These are phyloP conservation scores for Tolypocladium nubicola DNA, from an alignment of 2,329 filamentous ascomycete genomes.

Conservation along the genomic window DNA sequence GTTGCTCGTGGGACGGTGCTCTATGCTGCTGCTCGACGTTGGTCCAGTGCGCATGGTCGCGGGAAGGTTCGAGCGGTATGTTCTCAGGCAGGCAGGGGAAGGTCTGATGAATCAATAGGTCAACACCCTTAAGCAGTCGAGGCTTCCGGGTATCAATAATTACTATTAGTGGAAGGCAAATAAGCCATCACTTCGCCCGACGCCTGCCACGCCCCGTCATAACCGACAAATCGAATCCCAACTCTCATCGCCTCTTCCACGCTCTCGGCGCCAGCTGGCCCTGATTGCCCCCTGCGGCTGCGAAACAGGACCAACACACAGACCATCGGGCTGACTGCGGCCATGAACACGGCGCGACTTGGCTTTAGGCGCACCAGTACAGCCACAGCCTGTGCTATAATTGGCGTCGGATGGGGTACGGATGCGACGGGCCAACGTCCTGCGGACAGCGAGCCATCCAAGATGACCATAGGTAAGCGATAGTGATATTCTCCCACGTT, in stretches of 20 bases:
- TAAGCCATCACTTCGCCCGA: neutral
- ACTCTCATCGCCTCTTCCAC: neutral
- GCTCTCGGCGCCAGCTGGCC: neutral
- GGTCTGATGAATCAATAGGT: neutral
- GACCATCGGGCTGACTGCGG: neutral
- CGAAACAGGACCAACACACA: neutral
- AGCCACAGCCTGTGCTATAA: neutral
- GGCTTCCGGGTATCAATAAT: neutral
- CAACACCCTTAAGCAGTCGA: neutral
- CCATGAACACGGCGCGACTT: neutral
- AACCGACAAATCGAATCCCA: neutral
- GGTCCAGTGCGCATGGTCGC: neutral
- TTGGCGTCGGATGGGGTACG: neutral
- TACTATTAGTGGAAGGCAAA: neutral
- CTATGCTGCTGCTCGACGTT: neutral
- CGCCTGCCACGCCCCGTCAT: neutral
- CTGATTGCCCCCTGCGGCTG: neutral
- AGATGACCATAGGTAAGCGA: too few species aligned
- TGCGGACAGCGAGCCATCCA: too few species aligned
- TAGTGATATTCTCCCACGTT: too few species aligned
- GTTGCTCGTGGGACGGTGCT: neutral
- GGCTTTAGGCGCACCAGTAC: neutral
- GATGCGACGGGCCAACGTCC: neutral
- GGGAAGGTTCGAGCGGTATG: neutral
- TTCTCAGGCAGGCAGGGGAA: neutral